A percentile compares a stretch with the other conserved stretches of the same genome.
These are phyloP conservation scores for Paralagenidium karlingii DNA, from an alignment of 352 stramenopile genomes.

Conservation along the genomic window DNA sequence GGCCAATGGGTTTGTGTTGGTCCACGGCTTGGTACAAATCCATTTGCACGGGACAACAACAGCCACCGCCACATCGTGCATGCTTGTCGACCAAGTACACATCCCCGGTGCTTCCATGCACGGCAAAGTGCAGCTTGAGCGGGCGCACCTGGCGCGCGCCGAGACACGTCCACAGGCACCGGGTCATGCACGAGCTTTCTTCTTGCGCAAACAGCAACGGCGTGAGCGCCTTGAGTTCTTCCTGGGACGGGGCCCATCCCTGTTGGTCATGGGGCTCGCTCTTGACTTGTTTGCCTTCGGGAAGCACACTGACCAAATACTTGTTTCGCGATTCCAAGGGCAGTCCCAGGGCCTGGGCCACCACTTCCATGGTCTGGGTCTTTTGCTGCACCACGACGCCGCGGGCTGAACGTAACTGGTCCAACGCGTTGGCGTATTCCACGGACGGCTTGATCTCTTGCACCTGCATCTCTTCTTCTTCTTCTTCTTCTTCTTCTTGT, in stretches of 20 bases:
- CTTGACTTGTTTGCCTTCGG: conserved; percentile 34
- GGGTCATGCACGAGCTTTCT: conserved; percentile 18
- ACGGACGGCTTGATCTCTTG: no score
- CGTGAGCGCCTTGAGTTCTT: conserved; percentile 34
- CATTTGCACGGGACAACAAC: conserved; percentile 34
- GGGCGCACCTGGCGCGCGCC: conserved; percentile 24
- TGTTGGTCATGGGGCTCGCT: conserved; percentile 21
- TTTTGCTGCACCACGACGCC: conserved; percentile 42
- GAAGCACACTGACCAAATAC: conserved; percentile 33
- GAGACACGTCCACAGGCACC: conserved; percentile 17
- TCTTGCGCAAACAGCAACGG: conserved; percentile 32
- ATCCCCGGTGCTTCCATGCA: conserved; percentile 19
- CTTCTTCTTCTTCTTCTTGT: no score
- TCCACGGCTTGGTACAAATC: conserved; percentile 11
- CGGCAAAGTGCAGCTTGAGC: conserved; percentile 28
- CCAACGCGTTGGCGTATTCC: no score
- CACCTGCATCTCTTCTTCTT: no score
- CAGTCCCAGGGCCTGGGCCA: conserved; percentile 33
- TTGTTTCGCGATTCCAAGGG: conserved; percentile 48
- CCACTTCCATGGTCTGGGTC: conserved; percentile 25
- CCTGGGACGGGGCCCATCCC: conserved; percentile 24
- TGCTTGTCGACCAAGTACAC: conserved; percentile 32
- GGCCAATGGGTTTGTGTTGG: conserved; percentile 15
- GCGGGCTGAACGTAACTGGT: no score
- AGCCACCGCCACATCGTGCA: conserved; percentile 17